Conservation (phyloP, 2,329 filamentous ascomycete species). For the Ambrosiella beaveri region DNA sequence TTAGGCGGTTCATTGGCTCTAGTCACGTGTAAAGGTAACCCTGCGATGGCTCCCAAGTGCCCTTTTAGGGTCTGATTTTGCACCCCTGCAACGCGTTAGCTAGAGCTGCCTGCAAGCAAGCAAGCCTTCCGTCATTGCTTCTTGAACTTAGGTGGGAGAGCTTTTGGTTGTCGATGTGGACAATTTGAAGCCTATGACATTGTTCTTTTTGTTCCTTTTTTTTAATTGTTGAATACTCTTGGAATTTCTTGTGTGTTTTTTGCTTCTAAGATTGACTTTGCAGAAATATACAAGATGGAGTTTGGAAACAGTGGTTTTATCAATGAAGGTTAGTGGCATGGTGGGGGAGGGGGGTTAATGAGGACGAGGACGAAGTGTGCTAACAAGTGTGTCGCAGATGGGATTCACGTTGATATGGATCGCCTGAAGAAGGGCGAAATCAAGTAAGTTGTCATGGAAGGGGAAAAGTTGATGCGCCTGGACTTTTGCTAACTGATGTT, state of each 20-base stretch:
- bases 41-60: neutral
- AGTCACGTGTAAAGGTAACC: neutral
- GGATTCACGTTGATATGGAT: slow-evolving; percentile 98
- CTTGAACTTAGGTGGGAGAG: neutral
- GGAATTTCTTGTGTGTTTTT: neutral
- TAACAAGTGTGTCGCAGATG: slow-evolving; percentile 44
- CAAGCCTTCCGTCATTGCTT: slow-evolving; percentile 2
- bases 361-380: slow-evolving; percentile 8
- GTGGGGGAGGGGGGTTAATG: neutral
- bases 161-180: neutral
- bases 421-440: slow-evolving; percentile 97
- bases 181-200: neutral
- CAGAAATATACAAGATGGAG: slow-evolving; percentile 31
- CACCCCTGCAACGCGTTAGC: slow-evolving; percentile 11
- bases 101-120: slow-evolving; percentile 11
- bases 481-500: slow-evolving; percentile 20
- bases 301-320: slow-evolving; percentile 44
- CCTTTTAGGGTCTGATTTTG: neutral
- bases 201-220: neutral
- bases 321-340: slow-evolving; percentile 40
- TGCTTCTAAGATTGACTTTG: neutral
- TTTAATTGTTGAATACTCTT: neutral
- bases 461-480: slow-evolving; percentile 13
- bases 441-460: slow-evolving; percentile 48
- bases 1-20: neutral